Base-by-base conservation (phyloP, 1,284 basidiomycete genomes). In the Rhodotorula sp. region DNA sequence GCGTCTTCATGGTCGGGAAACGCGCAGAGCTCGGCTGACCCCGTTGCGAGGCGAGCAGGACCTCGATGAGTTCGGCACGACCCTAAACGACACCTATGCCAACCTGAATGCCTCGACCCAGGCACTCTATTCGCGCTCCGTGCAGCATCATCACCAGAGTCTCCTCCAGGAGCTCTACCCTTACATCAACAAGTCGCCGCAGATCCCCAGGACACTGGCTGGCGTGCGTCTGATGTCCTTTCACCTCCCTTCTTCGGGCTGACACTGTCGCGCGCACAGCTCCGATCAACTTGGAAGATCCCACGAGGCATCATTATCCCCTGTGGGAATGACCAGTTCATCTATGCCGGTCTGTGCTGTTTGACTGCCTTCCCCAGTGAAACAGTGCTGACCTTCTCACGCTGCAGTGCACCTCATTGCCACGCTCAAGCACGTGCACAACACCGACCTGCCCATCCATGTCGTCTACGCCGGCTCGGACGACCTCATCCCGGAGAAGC, bases 341-440 rank as follows among this genome's bases (percentile, higher is more conserved):
- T 63, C 57, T 76, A 68, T 41, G 75, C 74, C 45, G 71, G 53
- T 54, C 16, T 27, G 53, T 27, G 27, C 7, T 1, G 4, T 73
- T 0, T 67, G 67, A 25, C 61, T 71, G 34, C 49, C 16, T 70
- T n/a, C 58, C 61, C 27, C 64, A 57, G 0, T 57, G 70, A 54
- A 58, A 59, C 34, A 21, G 59, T 45, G 70, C 67, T 27, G 64
- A 67, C 53, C 44, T 45, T 5, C 67, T 60, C 16, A 49, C 46
- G 58, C 23, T 68, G 67, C 61, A 52, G 72, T 76, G 3, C 73
- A 74, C 59, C 68, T 76, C 50, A 50, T 76, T 53, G 62, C 75
- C 45, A 76, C 73, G 2, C 68, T 76, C 53, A 74, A 74, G 42
- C 66, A 76, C 66, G 73, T 74, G 23, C 75, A 76, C 62, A 61